phyloP scores from a whole-genome alignment of 805 yeast genomes.

The Clavispora santaluciae region DNA sequence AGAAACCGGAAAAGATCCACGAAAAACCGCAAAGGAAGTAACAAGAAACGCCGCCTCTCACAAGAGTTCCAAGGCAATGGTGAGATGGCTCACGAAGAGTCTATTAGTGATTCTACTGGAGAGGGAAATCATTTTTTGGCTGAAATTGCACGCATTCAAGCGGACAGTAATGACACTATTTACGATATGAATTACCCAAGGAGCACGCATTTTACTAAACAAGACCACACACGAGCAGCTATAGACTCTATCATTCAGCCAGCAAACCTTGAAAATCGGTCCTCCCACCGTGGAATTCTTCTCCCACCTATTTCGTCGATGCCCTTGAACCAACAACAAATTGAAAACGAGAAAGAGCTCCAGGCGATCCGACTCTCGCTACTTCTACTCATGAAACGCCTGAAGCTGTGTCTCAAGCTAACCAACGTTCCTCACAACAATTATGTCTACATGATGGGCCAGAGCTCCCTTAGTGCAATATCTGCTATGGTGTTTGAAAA shows the following conservation, averaged over 20 bases:
- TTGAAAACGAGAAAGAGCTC: conserved; percentile 10
- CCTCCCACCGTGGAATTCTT: background rate
- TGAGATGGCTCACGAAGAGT: conserved; percentile 1
- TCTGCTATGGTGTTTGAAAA: conserved; percentile 61
- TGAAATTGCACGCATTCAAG: conserved; percentile 30
- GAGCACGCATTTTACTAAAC: conserved; percentile 22
- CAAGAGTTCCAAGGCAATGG: background rate
- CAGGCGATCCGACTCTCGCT: conserved; percentile 7
- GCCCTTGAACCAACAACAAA: conserved; percentile 1
- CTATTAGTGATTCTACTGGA: background rate
- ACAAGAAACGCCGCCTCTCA: conserved; percentile 8
- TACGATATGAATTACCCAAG: conserved; percentile 33
- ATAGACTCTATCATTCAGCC: conserved; percentile 47
- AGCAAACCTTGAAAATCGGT: background rate
- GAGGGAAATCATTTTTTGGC: conserved; percentile 21
- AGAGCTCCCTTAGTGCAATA: conserved; percentile 48
- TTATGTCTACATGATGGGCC: conserved; percentile 45
- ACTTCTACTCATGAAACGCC: conserved; percentile 44
- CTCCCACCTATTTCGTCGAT: conserved; percentile 11
- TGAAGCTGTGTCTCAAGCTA: conserved; percentile 57
- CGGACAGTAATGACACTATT: conserved; percentile 31
- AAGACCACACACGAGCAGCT: conserved; percentile 42
- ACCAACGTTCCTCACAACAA: conserved; percentile 36
- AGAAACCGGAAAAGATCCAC: conserved; percentile 74
- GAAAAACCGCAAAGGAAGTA: conserved; percentile 20